phyloP scores from a whole-genome alignment of 169 alveolate species.

The Plasmodium coatneyi region DNA sequence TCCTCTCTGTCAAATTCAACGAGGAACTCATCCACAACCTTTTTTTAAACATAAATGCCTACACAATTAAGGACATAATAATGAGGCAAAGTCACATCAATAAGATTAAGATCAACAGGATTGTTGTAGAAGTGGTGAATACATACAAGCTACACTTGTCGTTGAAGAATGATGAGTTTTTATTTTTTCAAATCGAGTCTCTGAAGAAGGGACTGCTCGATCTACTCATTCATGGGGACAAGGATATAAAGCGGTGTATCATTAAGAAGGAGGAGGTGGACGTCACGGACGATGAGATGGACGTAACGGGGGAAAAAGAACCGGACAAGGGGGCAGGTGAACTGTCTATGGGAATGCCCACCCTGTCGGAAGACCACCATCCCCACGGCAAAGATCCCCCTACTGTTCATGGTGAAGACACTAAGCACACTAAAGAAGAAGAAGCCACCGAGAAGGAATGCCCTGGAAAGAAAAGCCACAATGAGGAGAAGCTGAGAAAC shows the following conservation, averaged over 20 bases:
- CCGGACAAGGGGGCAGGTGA: no score
- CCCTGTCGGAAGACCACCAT: not conserved
- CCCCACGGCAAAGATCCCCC: not conserved
- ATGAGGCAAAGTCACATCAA: slow-evolving; percentile 83
- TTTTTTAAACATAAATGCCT: slow-evolving; percentile 89
- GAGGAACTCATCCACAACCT: slow-evolving; percentile 87
- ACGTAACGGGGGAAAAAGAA: no score
- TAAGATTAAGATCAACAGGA: slow-evolving; percentile 89
- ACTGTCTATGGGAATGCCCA: not conserved
- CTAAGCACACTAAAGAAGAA: not conserved
- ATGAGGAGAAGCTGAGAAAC: not conserved
- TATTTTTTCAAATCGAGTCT: slow-evolving; percentile 87
- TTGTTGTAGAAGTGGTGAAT: slow-evolving; percentile 77
- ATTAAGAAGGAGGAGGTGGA: slow-evolving; percentile 88
- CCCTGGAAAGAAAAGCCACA: not conserved
- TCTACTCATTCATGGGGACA: slow-evolving; percentile 84
- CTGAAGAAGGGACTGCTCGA: slow-evolving; percentile 80
- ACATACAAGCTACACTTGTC: slow-evolving; percentile 82
- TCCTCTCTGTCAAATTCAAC: slow-evolving; percentile 90
- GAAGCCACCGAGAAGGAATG: not conserved
- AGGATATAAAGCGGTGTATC: slow-evolving; percentile 88
- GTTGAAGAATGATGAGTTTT: slow-evolving; percentile 75
- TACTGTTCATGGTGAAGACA: not conserved
- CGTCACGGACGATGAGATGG: slow-evolving; percentile 63
- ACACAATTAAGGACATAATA: slow-evolving; percentile 88